Evolutionary conservation across 305 asterid species (phyloP), one percentile per base, ranked within the genome.

Genomic region (Euphrasia arctica): DNA sequence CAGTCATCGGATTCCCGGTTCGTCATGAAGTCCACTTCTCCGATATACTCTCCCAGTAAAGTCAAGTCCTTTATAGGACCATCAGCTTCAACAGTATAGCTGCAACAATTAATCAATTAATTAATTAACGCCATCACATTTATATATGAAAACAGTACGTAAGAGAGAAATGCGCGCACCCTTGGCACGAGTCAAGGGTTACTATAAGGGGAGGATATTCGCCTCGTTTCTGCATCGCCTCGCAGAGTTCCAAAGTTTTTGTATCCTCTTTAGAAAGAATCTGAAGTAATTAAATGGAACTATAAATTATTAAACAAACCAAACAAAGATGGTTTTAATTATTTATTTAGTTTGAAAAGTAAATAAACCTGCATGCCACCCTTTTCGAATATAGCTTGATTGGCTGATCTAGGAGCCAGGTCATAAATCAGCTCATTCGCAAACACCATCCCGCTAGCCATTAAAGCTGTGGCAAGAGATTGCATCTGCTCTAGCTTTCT

Each of bases 31-130:
- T 89, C 97, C 70, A 89, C 94, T 28, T 87, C 97, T 50, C 97
- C 95, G 1, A 90, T 66, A 62, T 87, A 89, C 68, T 89, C 97
- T 22, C 90, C 82, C n/a, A 89, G 51, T 52, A 89, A 72, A 8
- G 97, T 89, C 82, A 89, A 60, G 78, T 89, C 95, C 81, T 82
- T 89, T 63, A 89, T 87, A 13, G 83, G 83, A 56, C 83, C 87
- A 80, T 89, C 95, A 28, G 94, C 95, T 71, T 85, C 92, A 25
- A 90, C 95, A 0, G 95, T 85, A 77, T 90, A 90, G 34, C 97
- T 90, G 91, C 83, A 34, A 34, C 7, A 34, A 5, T 34, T 34
- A 6, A 34, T 34, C 1, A 34, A 5, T 34, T 5, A 6, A 34
- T 34, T 34, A 34, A 34, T 4, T 1, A 34, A 34, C 42, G 1